Conservation (phyloP, 345 rosid species). For the Hibiscus trionum region DNA sequence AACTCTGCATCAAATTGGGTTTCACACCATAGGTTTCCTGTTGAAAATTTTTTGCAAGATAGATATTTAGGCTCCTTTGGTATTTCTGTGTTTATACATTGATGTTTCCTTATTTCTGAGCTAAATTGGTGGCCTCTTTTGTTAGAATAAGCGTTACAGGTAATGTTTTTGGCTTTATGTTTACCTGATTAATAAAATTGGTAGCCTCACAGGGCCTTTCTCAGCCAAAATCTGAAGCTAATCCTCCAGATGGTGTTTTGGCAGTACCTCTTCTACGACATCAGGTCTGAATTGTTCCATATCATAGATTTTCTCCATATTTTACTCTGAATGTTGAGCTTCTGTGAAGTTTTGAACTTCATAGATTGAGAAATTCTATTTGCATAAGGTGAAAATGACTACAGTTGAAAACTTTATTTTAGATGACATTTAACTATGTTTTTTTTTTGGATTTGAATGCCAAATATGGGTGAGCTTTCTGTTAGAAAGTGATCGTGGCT, state of each 20-base stretch:
- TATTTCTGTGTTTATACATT: background rate
- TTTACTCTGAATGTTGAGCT: constrained; percentile 1
- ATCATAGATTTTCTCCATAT: background rate
- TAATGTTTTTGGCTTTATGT: background rate
- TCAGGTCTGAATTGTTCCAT: constrained; percentile 53
- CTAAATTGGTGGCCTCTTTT: background rate
- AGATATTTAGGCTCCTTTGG: background rate
- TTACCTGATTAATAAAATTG: constrained; percentile 11
- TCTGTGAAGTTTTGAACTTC: background rate
- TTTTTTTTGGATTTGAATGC: background rate
- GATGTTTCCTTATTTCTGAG: background rate
- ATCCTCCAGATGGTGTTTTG: constrained; percentile 70
- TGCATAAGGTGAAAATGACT: background rate
- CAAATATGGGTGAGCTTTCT: background rate
- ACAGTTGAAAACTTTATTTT: background rate
- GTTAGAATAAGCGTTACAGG: background rate
- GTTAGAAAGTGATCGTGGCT: background rate
- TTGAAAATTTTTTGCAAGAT: background rate
- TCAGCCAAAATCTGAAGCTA: constrained; percentile 71
- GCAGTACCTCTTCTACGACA: constrained; percentile 81
- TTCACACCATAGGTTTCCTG: background rate
- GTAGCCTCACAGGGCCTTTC: constrained; percentile 61
- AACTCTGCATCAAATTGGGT: background rate
- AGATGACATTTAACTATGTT: background rate
- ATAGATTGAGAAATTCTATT: background rate